Evolutionary conservation across 805 yeast species (phyloP).

Genomic region (Wickerhamiella parazyma): DNA sequence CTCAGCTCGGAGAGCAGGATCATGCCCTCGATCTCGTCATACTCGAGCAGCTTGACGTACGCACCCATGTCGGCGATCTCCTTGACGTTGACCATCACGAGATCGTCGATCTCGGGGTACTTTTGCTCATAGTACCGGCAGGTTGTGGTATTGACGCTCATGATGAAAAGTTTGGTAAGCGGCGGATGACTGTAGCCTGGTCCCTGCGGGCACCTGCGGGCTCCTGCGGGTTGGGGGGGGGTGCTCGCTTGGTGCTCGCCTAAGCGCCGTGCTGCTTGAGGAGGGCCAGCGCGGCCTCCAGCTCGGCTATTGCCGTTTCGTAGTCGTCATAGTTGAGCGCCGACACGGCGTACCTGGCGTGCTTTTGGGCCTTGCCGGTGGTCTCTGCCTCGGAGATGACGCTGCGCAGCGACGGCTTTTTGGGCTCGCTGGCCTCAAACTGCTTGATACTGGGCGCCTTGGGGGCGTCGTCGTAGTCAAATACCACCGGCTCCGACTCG

Average conservation of each 20-base stretch:
- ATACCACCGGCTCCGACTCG: slow-evolving; percentile 9
- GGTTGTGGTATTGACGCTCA: slow-evolving; percentile 39
- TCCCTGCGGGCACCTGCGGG: too few species aligned
- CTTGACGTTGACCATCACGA: slow-evolving; percentile 91
- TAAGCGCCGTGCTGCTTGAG: slow-evolving; percentile 12
- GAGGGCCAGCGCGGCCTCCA: slow-evolving; percentile 35
- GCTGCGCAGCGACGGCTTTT: not conserved
- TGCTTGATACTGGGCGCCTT: slow-evolving; percentile 10
- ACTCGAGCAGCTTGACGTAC: slow-evolving; percentile 81
- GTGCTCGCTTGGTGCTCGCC: too few species aligned
- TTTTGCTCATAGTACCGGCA: slow-evolving; percentile 97
- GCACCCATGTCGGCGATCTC: slow-evolving; percentile 98
- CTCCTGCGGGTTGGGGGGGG: too few species aligned
- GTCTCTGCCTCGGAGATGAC: slow-evolving; percentile 28
- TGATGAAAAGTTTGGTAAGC: slow-evolving; percentile 7
- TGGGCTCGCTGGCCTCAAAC: too few species aligned
- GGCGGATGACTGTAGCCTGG: too few species aligned
- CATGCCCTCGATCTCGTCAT: slow-evolving; percentile 98
- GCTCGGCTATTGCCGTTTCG: slow-evolving; percentile 46
- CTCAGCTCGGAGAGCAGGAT: slow-evolving; percentile 88
- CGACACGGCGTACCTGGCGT: slow-evolving; percentile 58
- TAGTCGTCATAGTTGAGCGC: slow-evolving; percentile 60
- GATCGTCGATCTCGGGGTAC: slow-evolving; percentile 97
- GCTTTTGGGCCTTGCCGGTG: slow-evolving; percentile 38
- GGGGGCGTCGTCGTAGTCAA: slow-evolving; percentile 12